These are phyloP conservation scores for Ceratocystis colombiana DNA, from an alignment of 2,329 filamentous ascomycete species.

Conservation along the genomic window DNA sequence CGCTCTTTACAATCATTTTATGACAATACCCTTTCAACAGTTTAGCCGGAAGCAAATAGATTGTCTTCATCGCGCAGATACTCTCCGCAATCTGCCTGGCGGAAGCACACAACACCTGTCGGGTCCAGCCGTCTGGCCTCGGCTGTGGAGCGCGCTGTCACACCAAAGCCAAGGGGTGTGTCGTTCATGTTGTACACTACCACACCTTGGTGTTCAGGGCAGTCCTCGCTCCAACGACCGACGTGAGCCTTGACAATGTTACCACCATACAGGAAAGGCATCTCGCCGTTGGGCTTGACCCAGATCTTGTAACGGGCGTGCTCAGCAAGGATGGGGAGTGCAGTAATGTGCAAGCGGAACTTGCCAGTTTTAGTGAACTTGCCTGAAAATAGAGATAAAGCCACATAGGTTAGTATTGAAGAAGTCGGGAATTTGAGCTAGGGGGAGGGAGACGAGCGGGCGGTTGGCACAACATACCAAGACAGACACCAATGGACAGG, in stretches of 20 bases:
- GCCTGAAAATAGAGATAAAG: slow-evolving; percentile 39
- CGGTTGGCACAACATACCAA: slow-evolving; percentile 40
- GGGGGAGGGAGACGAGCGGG: background rate
- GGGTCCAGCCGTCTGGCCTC: slow-evolving; percentile 79
- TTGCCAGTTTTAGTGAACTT: slow-evolving; percentile 97
- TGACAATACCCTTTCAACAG: background rate
- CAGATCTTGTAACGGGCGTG: slow-evolving; percentile 95
- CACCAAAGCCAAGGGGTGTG: slow-evolving; percentile 84
- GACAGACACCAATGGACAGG: slow-evolving; percentile 76
- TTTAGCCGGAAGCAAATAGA: slow-evolving; percentile 47
- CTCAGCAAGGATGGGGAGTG: slow-evolving; percentile 73
- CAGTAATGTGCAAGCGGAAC: slow-evolving; percentile 88
- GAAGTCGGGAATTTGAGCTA: background rate
- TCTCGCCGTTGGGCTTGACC: slow-evolving; percentile 92
- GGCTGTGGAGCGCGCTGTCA: slow-evolving; percentile 76
- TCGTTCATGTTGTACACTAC: slow-evolving; percentile 89
- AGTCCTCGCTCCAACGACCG: slow-evolving; percentile 80
- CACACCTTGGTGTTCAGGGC: slow-evolving; percentile 83
- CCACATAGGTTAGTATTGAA: slow-evolving; percentile 1
- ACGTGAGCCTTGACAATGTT: slow-evolving; percentile 66
- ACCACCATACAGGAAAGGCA: slow-evolving; percentile 93
- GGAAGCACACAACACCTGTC: slow-evolving; percentile 78
- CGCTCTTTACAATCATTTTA: too few species aligned
- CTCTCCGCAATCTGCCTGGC: slow-evolving; percentile 89
- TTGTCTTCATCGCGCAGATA: slow-evolving; percentile 77